These are phyloP conservation scores for Nemania abortiva DNA, from an alignment of 2,329 filamentous ascomycete genomes.

Conservation along the genomic window DNA sequence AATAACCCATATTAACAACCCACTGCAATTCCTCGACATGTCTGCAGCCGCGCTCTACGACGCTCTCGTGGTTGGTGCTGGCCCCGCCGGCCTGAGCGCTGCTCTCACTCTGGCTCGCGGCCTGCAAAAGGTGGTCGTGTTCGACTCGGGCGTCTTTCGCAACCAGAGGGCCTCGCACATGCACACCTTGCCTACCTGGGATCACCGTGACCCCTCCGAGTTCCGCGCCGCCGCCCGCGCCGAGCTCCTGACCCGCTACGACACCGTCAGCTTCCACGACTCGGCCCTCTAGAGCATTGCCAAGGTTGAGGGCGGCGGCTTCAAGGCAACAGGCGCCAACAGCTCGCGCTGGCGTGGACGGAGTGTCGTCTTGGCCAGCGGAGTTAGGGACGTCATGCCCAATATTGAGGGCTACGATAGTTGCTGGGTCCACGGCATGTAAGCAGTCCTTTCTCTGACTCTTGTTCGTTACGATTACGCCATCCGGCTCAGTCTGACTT, in stretches of 20 bases:
- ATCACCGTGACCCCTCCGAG: not conserved
- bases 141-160: constrained; percentile 2
- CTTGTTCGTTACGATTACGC: not conserved
- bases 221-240: not conserved
- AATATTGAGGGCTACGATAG: not conserved
- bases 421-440: constrained; percentile 12
- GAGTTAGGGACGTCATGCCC: constrained; percentile 3
- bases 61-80: constrained; percentile 13
- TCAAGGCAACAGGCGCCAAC: not conserved
- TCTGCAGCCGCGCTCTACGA: constrained; percentile 6
- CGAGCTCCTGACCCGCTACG: not conserved
- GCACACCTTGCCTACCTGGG: constrained; percentile 2
- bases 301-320: not conserved
- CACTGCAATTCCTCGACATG: not conserved
- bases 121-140: not conserved
- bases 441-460: not conserved
- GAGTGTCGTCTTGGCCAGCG: constrained; percentile 1
- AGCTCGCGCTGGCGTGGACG: not conserved
- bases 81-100: constrained; percentile 20
- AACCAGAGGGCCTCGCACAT: not conserved
- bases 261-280: constrained; percentile 1
- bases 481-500: not conserved
- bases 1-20: too few species aligned
- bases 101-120: constrained; percentile 12
- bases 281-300: not conserved